Evolutionary conservation across 208 protist species (phyloP), one percentile per base, ranked within the genome.

Genomic region (Borovskyia barvae): DNA sequence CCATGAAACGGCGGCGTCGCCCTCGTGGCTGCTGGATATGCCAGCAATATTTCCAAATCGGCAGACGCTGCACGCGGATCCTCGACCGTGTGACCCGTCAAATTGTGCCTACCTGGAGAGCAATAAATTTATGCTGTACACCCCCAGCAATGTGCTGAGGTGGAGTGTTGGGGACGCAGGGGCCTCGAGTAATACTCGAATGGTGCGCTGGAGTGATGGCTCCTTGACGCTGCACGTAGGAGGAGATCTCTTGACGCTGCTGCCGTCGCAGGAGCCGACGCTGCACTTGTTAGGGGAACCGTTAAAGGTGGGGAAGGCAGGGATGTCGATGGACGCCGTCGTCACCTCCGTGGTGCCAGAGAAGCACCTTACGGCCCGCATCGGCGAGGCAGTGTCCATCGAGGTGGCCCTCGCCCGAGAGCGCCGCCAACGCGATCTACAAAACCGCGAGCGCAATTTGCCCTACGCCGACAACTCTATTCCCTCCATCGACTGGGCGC

Each of bases 181-280:
- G 12, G 47, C 36, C 22, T 66, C 66, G 4, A 93, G 81, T 60
- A 95, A 95, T 69, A 48, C 75, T 4, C 82, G 89, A 42, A 43
- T 95, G 15, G 82, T 95, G 26, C 77, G 80, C 22, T 95, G 89
- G 86, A 89, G 79, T 46, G 89, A 95, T 50, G 85, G 83, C 33
- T 84, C 72, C 39, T 57, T 80, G 17, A 93, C 89, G 20, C 40
- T 95, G 48, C 85, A 93, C 70, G 78, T 95, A 36, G 89, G 89
- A 36, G 68, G 46, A 33, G 89, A 95, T 66, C 53, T 82, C 1
- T 72, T 83, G 56, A 68, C 56, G 14, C 64, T 95, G 24, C 47
- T 77, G 12, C 61, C 60, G 5, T 85, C 80, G 35, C 77, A 79
- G 50, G 75, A 77, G 29, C 47, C 75, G n/a, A 57, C 76, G 17